Conservation (phyloP, 208 protist genomes). For the Leishmania braziliensis region DNA sequence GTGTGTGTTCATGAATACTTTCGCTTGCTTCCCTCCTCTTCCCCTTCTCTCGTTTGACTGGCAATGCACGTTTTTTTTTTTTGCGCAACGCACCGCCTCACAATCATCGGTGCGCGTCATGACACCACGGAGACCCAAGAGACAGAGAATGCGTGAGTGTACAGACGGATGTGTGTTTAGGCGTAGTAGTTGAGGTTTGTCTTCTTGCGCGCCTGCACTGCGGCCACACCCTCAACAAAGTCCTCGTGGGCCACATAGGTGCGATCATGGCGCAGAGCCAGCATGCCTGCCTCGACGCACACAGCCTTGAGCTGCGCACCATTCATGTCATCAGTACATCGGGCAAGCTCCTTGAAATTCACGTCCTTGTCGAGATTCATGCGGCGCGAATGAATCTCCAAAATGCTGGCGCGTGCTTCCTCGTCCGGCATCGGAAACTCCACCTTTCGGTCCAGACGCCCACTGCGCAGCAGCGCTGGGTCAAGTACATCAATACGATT, state of each 20-base stretch:
- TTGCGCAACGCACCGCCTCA: not conserved
- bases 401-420: constrained; percentile 97
- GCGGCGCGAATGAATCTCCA: constrained; percentile 99
- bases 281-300: constrained; percentile 99
- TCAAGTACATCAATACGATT: constrained; percentile 99
- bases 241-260: constrained; percentile 97
- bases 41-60: not conserved
- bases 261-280: constrained; percentile 96
- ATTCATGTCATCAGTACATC: constrained; percentile 99
- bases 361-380: constrained; percentile 97
- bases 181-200: constrained; percentile 99
- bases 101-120: not conserved
- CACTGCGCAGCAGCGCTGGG: constrained; percentile 99
- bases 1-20: not conserved
- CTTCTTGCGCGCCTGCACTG: constrained; percentile 99
- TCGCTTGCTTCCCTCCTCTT: not conserved
- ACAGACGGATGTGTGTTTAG: constrained; percentile 46
- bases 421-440: constrained; percentile 99
- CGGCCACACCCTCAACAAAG: constrained; percentile 98
- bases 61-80: not conserved
- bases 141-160: not conserved
- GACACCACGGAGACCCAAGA: not conserved
- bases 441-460: constrained; percentile 99
- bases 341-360: constrained; percentile 99
- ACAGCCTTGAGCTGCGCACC: constrained; percentile 99